phyloP scores from a whole-genome alignment of 2,329 filamentous ascomycete species.

The Pseudocercospora crystallina region DNA sequence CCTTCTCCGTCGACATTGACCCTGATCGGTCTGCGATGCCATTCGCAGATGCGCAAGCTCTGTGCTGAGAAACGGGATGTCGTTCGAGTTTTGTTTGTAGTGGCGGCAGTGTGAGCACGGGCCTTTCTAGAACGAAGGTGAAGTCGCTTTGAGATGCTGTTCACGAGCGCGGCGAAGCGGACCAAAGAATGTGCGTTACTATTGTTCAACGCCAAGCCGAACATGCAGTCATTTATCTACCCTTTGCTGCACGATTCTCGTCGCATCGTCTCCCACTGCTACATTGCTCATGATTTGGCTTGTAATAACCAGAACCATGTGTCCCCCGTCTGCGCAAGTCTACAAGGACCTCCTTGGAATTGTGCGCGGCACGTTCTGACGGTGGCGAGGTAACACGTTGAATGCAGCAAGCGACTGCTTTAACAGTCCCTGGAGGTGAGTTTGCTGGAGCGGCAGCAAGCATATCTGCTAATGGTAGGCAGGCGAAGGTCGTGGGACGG shows the following conservation, averaged over 20 bases:
- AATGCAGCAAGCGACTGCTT: too few relatives aligned
- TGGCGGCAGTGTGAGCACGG: constrained; percentile 11
- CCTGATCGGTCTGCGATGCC: constrained; percentile 4
- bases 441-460: too few relatives aligned
- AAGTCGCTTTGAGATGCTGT: constrained; percentile 14
- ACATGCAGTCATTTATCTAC: constrained; percentile 18
- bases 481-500: too few relatives aligned
- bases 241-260: background rate
- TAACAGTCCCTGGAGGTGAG: too few relatives aligned
- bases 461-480: too few relatives aligned
- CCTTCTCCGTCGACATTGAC: constrained; percentile 16
- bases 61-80: background rate
- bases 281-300: constrained; percentile 9
- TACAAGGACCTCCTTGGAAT: constrained; percentile 30
- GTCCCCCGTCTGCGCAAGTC: constrained; percentile 29
- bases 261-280: background rate
- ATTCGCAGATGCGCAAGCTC: constrained; percentile 1
- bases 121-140: constrained; percentile 17
- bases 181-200: constrained; percentile 31
- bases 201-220: constrained; percentile 32
- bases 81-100: constrained; percentile 1
- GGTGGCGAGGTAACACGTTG: background rate
- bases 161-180: constrained; percentile 13
- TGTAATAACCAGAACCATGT: constrained; percentile 25
- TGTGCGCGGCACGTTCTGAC: constrained; percentile 27